These are phyloP conservation scores for Phoenix roebelenii DNA, from an alignment of 176 grass and related monocot species.

Conservation along the genomic window DNA sequence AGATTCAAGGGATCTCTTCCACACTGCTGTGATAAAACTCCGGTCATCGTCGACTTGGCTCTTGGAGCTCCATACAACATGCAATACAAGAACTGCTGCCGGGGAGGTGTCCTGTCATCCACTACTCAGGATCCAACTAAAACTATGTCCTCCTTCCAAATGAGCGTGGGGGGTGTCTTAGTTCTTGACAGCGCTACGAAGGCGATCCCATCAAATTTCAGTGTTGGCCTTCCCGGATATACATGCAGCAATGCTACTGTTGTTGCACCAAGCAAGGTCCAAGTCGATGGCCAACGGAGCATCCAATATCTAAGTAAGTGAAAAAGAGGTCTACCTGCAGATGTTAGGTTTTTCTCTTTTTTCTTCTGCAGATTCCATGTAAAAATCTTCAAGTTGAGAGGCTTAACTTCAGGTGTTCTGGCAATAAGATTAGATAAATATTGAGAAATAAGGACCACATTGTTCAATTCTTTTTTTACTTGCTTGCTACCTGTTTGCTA, in stretches of 20 bases:
- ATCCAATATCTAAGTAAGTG: constrained; percentile 41
- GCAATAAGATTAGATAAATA: no score
- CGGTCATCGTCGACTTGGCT: constrained; percentile 35
- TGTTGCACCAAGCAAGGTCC: constrained; percentile 31
- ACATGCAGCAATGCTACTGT: constrained; percentile 44
- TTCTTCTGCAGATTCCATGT: neutral
- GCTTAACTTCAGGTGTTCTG: no score
- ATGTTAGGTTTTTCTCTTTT: neutral
- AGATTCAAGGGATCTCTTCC: constrained; percentile 4
- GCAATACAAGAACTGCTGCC: constrained; percentile 52
- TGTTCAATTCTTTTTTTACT: no score
- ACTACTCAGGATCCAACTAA: constrained; percentile 19
- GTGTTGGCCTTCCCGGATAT: constrained; percentile 54
- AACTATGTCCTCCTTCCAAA: constrained; percentile 28
- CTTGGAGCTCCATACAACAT: constrained; percentile 33
- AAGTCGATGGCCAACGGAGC: constrained; percentile 8
- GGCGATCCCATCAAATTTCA: constrained; percentile 36
- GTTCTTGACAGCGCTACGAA: neutral
- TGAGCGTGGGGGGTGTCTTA: constrained; percentile 18
- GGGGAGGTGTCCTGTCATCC: constrained; percentile 48
- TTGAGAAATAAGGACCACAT: no score
- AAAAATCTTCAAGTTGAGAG: no score
- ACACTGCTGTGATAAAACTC: constrained; percentile 46
- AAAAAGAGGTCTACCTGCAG: neutral
- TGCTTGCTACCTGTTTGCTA: no score